Evolutionary conservation across 352 stramenopile species (phyloP).

Genomic region (Thraustochytrium sp.): DNA sequence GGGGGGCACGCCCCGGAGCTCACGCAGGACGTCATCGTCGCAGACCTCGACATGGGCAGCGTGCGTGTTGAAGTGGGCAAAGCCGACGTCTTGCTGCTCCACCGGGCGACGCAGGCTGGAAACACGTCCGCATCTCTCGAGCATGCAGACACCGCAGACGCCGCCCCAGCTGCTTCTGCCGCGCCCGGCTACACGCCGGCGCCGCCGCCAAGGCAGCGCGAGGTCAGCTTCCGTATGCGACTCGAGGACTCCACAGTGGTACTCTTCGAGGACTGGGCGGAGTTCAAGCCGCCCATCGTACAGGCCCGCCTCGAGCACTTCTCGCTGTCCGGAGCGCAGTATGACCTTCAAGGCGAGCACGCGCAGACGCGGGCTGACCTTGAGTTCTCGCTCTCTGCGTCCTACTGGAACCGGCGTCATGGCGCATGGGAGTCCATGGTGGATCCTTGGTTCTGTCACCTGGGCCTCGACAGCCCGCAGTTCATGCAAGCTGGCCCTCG

Average conservation of each 20-base stretch:
- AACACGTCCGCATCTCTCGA: background rate
- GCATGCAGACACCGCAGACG: background rate
- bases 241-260: background rate
- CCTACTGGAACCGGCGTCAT: slow-evolving; percentile 6
- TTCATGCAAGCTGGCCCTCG: background rate
- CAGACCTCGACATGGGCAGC: background rate
- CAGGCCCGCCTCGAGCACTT: background rate
- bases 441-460: slow-evolving; percentile 10
- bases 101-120: background rate
- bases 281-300: background rate
- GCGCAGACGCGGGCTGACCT: background rate
- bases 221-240: background rate
- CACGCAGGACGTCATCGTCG: background rate
- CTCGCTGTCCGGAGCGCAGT: background rate
- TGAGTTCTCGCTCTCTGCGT: background rate
- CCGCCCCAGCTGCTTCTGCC: background rate
- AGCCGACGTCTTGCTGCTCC: background rate
- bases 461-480: background rate
- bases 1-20: background rate
- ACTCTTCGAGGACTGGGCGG: slow-evolving; percentile 6
- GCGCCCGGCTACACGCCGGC: background rate
- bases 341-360: background rate
- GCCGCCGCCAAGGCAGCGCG: background rate
- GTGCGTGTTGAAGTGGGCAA: background rate
- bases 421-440: slow-evolving; percentile 36